Percentiles rank a stretch among this genome's conserved stretches.
Evolutionary conservation across 2,329 filamentous ascomycete genomes (phyloP).

Genomic region (Sclerotinia minor): DNA sequence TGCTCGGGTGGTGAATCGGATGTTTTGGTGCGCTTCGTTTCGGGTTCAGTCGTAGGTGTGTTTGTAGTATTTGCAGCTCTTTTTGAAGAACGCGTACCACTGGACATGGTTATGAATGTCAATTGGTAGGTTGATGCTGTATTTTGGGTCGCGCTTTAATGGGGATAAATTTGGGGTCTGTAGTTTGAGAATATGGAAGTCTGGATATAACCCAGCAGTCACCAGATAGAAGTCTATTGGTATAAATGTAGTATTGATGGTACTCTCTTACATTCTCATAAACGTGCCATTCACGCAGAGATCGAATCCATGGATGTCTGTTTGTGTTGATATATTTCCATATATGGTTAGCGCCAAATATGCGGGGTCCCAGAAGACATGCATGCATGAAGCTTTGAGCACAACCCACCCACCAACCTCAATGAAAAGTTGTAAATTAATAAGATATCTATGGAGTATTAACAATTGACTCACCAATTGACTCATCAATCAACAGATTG

Average conservation of each 20-base stretch:
- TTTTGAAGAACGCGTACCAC: not conserved
- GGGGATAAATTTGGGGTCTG: no score
- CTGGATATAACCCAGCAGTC: not conserved
- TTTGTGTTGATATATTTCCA: not conserved
- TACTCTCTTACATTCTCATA: no score
- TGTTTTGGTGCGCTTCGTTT: not conserved
- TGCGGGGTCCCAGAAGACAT: conserved; percentile 5
- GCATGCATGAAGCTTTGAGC: conserved; percentile 11
- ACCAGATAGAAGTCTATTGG: no score
- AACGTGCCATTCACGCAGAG: no score
- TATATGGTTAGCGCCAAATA: not conserved
- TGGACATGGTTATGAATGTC: not conserved
- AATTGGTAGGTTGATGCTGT: not conserved
- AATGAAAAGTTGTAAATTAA: conserved; percentile 4
- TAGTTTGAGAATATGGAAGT: not conserved
- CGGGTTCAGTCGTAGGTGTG: not conserved
- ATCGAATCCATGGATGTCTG: no score
- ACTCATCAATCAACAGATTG: conserved; percentile 14
- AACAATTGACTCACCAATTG: conserved; percentile 10
- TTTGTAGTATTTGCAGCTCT: not conserved
- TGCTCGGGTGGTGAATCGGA: not conserved
- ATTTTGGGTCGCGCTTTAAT: not conserved
- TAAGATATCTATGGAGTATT: not conserved
- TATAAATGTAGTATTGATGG: no score
- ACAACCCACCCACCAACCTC: no score